A percentile compares a stretch with the other conserved stretches of the same genome.
phyloP scores from a whole-genome alignment of 2,329 filamentous ascomycete genomes.

The Cladophialophora bantiana region DNA sequence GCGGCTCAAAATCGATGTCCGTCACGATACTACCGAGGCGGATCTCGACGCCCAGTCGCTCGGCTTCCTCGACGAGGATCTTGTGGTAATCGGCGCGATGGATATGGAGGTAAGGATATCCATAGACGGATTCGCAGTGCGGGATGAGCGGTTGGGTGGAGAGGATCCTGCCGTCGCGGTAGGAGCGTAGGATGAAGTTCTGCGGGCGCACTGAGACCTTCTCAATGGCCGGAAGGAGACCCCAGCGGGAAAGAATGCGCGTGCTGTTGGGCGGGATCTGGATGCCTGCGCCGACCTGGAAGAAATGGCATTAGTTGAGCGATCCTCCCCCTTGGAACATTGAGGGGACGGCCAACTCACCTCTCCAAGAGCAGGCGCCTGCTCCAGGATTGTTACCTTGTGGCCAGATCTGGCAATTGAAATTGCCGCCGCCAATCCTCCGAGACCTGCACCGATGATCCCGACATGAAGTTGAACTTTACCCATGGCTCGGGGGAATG shows the following conservation, averaged over 20 bases:
- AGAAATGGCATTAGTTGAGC: neutral
- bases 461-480: conserved; percentile 36
- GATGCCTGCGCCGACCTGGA: conserved; percentile 46
- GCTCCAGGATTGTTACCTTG: conserved; percentile 51
- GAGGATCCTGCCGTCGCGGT: conserved; percentile 45
- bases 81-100: conserved; percentile 59
- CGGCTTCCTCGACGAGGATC: conserved; percentile 52
- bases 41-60: conserved; percentile 50
- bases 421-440: conserved; percentile 52
- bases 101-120: conserved; percentile 56
- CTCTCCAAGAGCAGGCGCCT: conserved; percentile 50
- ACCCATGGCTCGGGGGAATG: conserved; percentile 6
- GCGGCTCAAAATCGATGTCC: conserved; percentile 41
- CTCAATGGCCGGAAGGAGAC: conserved; percentile 42
- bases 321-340: neutral
- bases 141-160: conserved; percentile 47
- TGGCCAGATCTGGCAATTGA: conserved; percentile 49
- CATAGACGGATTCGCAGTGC: conserved; percentile 42
- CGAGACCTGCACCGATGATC: conserved; percentile 54
- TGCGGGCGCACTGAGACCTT: conserved; percentile 43
- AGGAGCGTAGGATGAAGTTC: conserved; percentile 44
- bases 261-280: conserved; percentile 47
- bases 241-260: conserved; percentile 43
- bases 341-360: conserved; percentile 39
- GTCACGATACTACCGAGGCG: conserved; percentile 41